phyloP scores from a whole-genome alignment of 176 grass and related monocot species.

The Lolium multiflorum region DNA sequence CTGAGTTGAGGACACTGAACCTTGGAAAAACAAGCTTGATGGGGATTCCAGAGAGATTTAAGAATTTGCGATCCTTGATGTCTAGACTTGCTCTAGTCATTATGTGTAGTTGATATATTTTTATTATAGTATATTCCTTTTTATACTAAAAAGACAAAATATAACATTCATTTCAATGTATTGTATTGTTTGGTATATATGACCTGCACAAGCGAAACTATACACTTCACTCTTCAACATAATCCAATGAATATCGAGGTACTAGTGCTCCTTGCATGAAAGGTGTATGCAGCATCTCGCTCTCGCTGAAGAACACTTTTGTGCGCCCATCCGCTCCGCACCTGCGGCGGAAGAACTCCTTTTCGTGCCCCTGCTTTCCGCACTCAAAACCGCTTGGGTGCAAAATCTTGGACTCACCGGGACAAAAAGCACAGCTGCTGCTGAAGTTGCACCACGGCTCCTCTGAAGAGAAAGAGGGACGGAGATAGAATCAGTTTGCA shows the following conservation, averaged over 20 bases:
- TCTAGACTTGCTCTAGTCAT: neutral
- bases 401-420: neutral
- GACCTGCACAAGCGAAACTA: too few species aligned
- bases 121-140: too few species aligned
- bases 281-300: neutral
- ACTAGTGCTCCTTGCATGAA: neutral
- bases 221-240: neutral
- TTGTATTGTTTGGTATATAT: too few species aligned
- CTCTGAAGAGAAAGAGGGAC: neutral
- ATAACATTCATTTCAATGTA: too few species aligned
- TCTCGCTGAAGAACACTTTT: neutral
- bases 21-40: too few species aligned
- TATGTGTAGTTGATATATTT: too few species aligned
- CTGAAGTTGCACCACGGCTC: neutral
- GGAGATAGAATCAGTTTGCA: neutral
- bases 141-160: too few species aligned
- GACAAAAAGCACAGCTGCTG: neutral
- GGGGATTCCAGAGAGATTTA: too few species aligned
- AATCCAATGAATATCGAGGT: neutral
- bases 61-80: conserved; percentile 36
- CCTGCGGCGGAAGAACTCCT: neutral
- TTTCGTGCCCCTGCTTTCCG: neutral
- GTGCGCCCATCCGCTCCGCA: neutral
- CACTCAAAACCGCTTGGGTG: neutral
- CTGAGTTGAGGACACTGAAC: neutral